Conservation (phyloP, 805 yeast genomes). For the Teunomyces pallodes region DNA sequence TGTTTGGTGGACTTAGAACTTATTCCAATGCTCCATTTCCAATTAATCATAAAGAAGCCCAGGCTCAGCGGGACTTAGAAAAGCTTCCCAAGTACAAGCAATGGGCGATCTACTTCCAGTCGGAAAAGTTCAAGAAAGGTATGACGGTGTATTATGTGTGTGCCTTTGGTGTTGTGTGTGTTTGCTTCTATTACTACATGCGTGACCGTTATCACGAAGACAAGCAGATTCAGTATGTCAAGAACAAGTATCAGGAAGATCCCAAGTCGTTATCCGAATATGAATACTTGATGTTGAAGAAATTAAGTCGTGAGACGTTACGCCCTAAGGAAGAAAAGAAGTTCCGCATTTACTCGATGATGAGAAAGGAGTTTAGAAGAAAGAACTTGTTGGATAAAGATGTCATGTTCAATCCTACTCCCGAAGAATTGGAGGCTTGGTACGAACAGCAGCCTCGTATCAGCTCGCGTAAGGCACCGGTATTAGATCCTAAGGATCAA, state of each 20-base stretch:
- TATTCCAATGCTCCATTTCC: conserved; percentile 35
- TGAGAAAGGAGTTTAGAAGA: conserved; percentile 46
- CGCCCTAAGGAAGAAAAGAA: conserved; percentile 64
- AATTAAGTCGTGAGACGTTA: conserved; percentile 52
- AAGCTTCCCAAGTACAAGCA: conserved; percentile 35
- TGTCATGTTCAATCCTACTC: conserved; percentile 39
- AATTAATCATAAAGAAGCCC: conserved; percentile 27
- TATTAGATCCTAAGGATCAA: conserved; percentile 18
- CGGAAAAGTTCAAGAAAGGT: conserved; percentile 54
- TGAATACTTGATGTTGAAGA: conserved; percentile 60
- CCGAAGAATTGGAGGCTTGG: conserved; percentile 42
- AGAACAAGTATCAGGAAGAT: conserved; percentile 31
- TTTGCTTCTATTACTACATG: conserved; percentile 64
- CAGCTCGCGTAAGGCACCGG: conserved; percentile 22
- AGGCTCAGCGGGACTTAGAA: conserved; percentile 25
- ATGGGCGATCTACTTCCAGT: conserved; percentile 43
- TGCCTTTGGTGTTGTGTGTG: conserved; percentile 54
- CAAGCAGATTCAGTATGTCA: conserved; percentile 48
- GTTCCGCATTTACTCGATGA: conserved; percentile 55
- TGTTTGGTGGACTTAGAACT: neutral
- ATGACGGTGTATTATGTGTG: conserved; percentile 63
- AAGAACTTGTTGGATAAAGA: conserved; percentile 32
- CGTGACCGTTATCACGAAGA: conserved; percentile 65
- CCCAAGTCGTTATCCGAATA: conserved; percentile 54
- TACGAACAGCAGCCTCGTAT: conserved; percentile 32